Evolutionary conservation across 2,329 filamentous ascomycete species (phyloP).

Genomic region (Alternaria rosae): DNA sequence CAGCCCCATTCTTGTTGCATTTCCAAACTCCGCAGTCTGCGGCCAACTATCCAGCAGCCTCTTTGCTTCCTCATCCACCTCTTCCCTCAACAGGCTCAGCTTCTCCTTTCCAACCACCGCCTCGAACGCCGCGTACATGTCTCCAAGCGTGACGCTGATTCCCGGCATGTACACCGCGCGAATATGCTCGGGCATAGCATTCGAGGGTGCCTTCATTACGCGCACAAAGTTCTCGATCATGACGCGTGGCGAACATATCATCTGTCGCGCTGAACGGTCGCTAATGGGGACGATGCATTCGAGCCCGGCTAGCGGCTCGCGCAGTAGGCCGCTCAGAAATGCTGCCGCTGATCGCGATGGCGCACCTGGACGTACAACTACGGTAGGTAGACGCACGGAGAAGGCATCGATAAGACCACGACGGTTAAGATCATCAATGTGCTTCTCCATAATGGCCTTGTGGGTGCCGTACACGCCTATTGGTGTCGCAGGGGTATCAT

Average conservation of each 20-base stretch:
- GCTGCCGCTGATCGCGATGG: constrained; percentile 65
- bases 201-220: constrained; percentile 56
- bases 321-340: constrained; percentile 68
- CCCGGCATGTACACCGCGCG: constrained; percentile 55
- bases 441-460: constrained; percentile 65
- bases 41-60: constrained; percentile 10
- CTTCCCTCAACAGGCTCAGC: constrained; percentile 56
- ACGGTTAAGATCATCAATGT: constrained; percentile 67
- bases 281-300: constrained; percentile 53
- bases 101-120: constrained; percentile 60
- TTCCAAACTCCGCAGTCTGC: constrained; percentile 3
- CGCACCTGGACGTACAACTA: constrained; percentile 64
- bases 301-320: constrained; percentile 59
- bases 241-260: constrained; percentile 63
- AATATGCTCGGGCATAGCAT: constrained; percentile 49
- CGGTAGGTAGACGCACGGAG: constrained; percentile 65
- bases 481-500: constrained; percentile 53
- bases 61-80: constrained; percentile 8
- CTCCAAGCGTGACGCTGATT: constrained; percentile 57
- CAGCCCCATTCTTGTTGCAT: constrained; percentile 8
- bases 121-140: constrained; percentile 62
- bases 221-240: constrained; percentile 61
- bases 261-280: constrained; percentile 57
- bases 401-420: constrained; percentile 64
- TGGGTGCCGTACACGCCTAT: constrained; percentile 67